Evolutionary conservation across 305 asterid genomes (phyloP).

Genomic region (Coffea humblotiana): DNA sequence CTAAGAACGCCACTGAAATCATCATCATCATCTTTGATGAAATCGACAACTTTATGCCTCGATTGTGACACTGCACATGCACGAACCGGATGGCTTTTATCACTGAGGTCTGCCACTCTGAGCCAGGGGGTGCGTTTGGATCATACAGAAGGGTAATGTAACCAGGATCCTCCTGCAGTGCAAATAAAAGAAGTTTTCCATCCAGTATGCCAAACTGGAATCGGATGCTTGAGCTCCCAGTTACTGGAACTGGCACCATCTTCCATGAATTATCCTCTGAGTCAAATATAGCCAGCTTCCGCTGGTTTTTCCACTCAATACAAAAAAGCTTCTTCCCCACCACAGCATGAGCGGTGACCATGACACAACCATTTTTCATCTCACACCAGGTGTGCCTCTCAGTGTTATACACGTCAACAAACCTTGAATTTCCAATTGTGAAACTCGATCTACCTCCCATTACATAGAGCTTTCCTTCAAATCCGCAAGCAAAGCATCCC

Average conservation of each 20-base stretch:
- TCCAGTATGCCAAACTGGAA: constrained; percentile 63
- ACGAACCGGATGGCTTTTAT: constrained; percentile 63
- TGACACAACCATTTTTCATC: constrained; percentile 79
- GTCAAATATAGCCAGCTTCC: constrained; percentile 57
- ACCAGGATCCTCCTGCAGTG: constrained; percentile 49
- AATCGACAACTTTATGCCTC: constrained; percentile 38
- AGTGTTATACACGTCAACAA: constrained; percentile 62
- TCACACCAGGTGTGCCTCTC: constrained; percentile 51
- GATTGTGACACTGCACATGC: constrained; percentile 64
- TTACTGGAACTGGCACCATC: constrained; percentile 58
- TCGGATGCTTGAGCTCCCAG: constrained; percentile 58
- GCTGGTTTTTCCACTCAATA: constrained; percentile 82
- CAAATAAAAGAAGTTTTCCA: constrained; percentile 61
- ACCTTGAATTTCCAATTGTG: constrained; percentile 74
- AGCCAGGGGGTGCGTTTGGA: constrained; percentile 58
- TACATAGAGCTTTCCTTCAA: constrained; percentile 67
- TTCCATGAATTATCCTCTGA: constrained; percentile 63
- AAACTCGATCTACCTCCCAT: constrained; percentile 89
- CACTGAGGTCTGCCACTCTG: constrained; percentile 57
- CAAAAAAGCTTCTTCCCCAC: constrained; percentile 68
- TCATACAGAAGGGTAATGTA: constrained; percentile 50
- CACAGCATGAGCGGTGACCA: constrained; percentile 79
- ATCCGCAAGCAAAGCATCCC: constrained; percentile 83
- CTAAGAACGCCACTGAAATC: not conserved
- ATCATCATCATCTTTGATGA: not conserved